Percentiles rank a stretch among this genome's conserved stretches.
Evolutionary conservation across 331 rosid genomes (phyloP).

Genomic region (Saraca asoca): DNA sequence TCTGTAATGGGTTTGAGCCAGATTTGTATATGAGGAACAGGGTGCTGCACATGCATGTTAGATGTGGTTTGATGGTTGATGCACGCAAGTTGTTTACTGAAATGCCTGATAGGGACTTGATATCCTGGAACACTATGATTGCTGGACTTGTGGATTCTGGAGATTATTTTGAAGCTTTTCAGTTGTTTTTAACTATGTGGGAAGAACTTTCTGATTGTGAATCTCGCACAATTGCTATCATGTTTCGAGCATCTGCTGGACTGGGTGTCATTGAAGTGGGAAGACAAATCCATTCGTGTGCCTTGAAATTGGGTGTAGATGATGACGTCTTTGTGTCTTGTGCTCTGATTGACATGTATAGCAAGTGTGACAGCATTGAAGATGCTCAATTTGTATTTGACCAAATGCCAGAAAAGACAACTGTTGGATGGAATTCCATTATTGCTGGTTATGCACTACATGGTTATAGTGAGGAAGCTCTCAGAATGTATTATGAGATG

Average conservation of each 20-base stretch:
- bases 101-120: conserved; percentile 59
- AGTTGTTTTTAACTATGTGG: conserved; percentile 63
- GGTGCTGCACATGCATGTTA: conserved; percentile 71
- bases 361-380: conserved; percentile 78
- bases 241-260: conserved; percentile 75
- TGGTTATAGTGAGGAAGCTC: conserved; percentile 84
- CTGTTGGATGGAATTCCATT: conserved; percentile 83
- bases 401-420: conserved; percentile 73
- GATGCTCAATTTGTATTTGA: conserved; percentile 79
- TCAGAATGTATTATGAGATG: conserved; percentile 67
- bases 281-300: conserved; percentile 71
- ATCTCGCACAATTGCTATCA: conserved; percentile 55
- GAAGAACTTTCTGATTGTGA: conserved; percentile 56
- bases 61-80: conserved; percentile 73
- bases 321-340: conserved; percentile 63
- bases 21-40: conserved; percentile 75
- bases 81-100: conserved; percentile 61
- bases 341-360: conserved; percentile 83
- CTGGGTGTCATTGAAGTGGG: conserved; percentile 56
- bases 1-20: conserved; percentile 57
- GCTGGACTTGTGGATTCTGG: conserved; percentile 73
- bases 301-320: conserved; percentile 63
- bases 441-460: conserved; percentile 83
- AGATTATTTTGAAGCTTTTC: conserved; percentile 58
- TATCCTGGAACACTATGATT: conserved; percentile 69